phyloP scores from a whole-genome alignment of 805 yeast genomes.

The Candida manassasensis region DNA sequence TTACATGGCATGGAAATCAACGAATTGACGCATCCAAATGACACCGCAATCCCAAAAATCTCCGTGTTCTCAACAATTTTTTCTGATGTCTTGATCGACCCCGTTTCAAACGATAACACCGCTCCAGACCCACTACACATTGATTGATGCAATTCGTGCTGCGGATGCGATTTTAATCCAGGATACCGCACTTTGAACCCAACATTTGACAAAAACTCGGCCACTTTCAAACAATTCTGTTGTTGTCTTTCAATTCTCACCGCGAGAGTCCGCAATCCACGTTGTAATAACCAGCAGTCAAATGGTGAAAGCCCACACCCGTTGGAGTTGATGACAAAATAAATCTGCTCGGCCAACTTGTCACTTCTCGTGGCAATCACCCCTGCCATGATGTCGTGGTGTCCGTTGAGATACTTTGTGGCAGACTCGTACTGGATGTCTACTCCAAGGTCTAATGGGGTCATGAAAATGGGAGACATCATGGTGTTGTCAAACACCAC shows the following conservation, averaged over 20 bases:
- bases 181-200: conserved; percentile 85
- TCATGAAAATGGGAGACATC: conserved; percentile 88
- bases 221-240: conserved; percentile 68
- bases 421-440: conserved; percentile 94
- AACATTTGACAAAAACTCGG: conserved; percentile 60
- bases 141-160: conserved; percentile 70
- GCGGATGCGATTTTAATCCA: conserved; percentile 78
- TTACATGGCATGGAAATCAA: conserved; percentile 89
- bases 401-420: conserved; percentile 89
- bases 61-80: conserved; percentile 70
- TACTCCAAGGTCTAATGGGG: conserved; percentile 80
- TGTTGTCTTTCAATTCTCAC: conserved; percentile 87
- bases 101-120: conserved; percentile 85
- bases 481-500: conserved; percentile 93
- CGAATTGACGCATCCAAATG: conserved; percentile 92
- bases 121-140: conserved; percentile 86
- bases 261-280: conserved; percentile 87
- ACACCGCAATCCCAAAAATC: conserved; percentile 83
- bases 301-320: conserved; percentile 92
- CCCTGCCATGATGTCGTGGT: conserved; percentile 97
- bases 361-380: conserved; percentile 66
- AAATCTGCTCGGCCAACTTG: conserved; percentile 63
- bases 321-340: conserved; percentile 77
- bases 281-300: conserved; percentile 82
- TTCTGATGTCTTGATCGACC: conserved; percentile 60